Percentiles rank a stretch among this genome's conserved stretches.
Evolutionary conservation across 2,329 filamentous ascomycete genomes (phyloP).

Genomic region (Monilinia polystroma): DNA sequence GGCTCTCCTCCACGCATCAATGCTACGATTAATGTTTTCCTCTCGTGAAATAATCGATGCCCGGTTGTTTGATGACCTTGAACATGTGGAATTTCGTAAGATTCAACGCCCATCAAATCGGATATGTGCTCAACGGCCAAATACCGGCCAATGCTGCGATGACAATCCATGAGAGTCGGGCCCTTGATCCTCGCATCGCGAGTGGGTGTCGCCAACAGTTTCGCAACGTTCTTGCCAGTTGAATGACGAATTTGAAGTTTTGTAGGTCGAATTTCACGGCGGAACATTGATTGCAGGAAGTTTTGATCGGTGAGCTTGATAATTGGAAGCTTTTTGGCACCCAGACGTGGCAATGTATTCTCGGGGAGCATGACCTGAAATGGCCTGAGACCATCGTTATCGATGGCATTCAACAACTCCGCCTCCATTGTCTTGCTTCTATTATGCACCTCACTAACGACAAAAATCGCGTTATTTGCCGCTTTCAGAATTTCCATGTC

Average conservation of each 20-base stretch:
- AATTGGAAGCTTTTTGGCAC: conserved; percentile 46
- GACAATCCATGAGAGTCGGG: conserved; percentile 48
- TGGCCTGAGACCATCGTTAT: conserved; percentile 43
- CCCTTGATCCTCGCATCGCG: conserved; percentile 51
- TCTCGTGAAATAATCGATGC: conserved; percentile 49
- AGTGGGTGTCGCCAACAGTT: conserved; percentile 54
- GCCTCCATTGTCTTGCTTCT: conserved; percentile 55
- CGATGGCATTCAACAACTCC: conserved; percentile 46
- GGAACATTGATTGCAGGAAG: background rate
- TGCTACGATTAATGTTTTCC: conserved; percentile 53
- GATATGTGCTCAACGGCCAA: conserved; percentile 51
- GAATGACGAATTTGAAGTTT: conserved; percentile 42
- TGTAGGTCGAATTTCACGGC: background rate
- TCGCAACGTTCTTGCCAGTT: conserved; percentile 46
- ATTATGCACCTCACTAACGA: conserved; percentile 49
- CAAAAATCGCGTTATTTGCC: conserved; percentile 55
- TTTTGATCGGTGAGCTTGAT: conserved; percentile 28
- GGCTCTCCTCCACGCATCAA: conserved; percentile 64
- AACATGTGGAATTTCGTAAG: conserved; percentile 51
- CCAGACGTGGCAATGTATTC: conserved; percentile 44
- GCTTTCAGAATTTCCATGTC: conserved; percentile 57
- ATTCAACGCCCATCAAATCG: conserved; percentile 50
- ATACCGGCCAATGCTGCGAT: conserved; percentile 52
- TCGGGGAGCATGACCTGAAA: conserved; percentile 50
- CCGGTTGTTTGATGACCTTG: conserved; percentile 48